Evolutionary conservation across 1,284 basidiomycete genomes (phyloP).

Genomic region (Fomitopsis pinicola): DNA sequence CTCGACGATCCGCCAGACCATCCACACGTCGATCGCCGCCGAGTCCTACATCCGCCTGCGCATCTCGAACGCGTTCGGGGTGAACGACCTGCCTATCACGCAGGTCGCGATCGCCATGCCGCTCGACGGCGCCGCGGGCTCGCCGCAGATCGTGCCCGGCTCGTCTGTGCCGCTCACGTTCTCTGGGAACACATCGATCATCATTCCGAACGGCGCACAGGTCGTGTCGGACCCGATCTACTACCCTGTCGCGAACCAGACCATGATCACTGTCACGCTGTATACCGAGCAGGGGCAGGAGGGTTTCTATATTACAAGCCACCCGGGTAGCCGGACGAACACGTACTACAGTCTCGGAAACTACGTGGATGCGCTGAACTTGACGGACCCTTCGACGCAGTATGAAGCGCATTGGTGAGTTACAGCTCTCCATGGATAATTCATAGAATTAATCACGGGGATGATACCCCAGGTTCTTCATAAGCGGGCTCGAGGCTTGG

Average conservation of each 20-base stretch:
- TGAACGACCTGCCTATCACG: slow-evolving; percentile 38
- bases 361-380: slow-evolving; percentile 28
- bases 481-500: slow-evolving; percentile 41
- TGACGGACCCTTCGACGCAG: slow-evolving; percentile 27
- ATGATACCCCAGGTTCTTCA: slow-evolving; percentile 32
- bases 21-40: slow-evolving; percentile 35
- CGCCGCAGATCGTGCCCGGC: slow-evolving; percentile 28
- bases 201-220: slow-evolving; percentile 41
- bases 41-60: slow-evolving; percentile 38
- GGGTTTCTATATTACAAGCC: slow-evolving; percentile 37
- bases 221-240: slow-evolving; percentile 42
- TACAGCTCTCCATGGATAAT: too few species aligned
- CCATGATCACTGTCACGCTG: slow-evolving; percentile 36
- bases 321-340: slow-evolving; percentile 47
- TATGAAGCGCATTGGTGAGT: slow-evolving; percentile 39
- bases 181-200: slow-evolving; percentile 35
- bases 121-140: slow-evolving; percentile 31
- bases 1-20: slow-evolving; percentile 45
- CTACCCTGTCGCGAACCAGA: slow-evolving; percentile 33
- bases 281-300: slow-evolving; percentile 38
- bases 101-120: slow-evolving; percentile 40
- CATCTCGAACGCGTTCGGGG: slow-evolving; percentile 45
- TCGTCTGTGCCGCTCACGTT: slow-evolving; percentile 39
- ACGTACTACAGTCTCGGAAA: slow-evolving; percentile 40
- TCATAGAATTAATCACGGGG: too few species aligned